Conservation (phyloP, 805 yeast genomes). For the Priceomyces medius region DNA sequence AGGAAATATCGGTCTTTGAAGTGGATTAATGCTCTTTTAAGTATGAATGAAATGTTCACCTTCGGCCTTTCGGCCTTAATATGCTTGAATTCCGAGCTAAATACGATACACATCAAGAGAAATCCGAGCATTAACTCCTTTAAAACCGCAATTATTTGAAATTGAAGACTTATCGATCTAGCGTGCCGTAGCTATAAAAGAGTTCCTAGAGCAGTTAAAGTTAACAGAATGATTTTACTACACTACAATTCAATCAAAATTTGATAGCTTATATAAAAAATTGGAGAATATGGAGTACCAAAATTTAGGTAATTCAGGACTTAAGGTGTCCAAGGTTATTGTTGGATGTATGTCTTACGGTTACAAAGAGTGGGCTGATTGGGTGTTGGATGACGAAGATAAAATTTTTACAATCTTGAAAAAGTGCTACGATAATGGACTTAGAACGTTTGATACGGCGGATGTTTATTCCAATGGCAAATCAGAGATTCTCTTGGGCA, state of each 20-base stretch:
- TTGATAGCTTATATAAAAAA: slow-evolving; percentile 27
- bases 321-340: slow-evolving; percentile 47
- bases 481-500: slow-evolving; percentile 18
- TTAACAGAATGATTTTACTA: too few species aligned
- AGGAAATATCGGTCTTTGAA: too few species aligned
- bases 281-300: slow-evolving; percentile 14
- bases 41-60: too few species aligned
- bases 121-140: too few species aligned
- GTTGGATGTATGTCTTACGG: slow-evolving; percentile 60
- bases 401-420: slow-evolving; percentile 15
- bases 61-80: too few species aligned
- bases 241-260: slow-evolving; percentile 20
- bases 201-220: too few species aligned
- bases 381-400: slow-evolving; percentile 14
- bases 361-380: slow-evolving; percentile 34
- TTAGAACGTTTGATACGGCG: slow-evolving; percentile 25
- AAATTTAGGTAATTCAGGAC: slow-evolving; percentile 43
- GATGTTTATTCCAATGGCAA: slow-evolving; percentile 21
- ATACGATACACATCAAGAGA: too few species aligned
- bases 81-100: too few species aligned
- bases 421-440: slow-evolving; percentile 22
- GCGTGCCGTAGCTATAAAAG: too few species aligned
- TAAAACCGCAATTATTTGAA: too few species aligned
- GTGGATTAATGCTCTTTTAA: too few species aligned
- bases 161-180: too few species aligned